These are phyloP conservation scores for Friedmanniomyces simplex DNA, from an alignment of 495 filamentous ascomycete species.

Conservation along the genomic window DNA sequence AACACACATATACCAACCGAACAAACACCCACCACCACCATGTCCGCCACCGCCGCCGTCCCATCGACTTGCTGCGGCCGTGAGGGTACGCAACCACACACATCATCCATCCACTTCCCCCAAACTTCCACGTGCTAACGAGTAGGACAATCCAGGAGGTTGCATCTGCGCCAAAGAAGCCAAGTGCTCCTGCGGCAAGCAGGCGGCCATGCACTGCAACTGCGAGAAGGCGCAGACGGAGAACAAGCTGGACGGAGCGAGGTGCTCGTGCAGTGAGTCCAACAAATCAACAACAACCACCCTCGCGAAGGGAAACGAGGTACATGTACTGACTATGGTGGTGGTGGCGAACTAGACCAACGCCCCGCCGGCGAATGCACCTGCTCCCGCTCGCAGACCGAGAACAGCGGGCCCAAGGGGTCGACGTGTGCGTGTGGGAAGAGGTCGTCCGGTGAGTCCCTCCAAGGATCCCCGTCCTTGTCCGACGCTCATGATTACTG, in stretches of 20 bases:
- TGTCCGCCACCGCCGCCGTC: conserved; percentile 27
- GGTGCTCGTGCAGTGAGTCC: conserved; percentile 72
- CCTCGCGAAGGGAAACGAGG: too few species aligned
- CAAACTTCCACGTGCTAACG: not conserved
- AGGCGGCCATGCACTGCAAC: conserved; percentile 72
- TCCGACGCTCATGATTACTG: not conserved
- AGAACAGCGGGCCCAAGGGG: conserved; percentile 55
- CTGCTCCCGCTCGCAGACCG: conserved; percentile 59
- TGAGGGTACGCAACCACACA: conserved; percentile 25
- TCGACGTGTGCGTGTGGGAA: conserved; percentile 67
- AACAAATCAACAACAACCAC: too few species aligned
- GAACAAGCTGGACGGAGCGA: conserved; percentile 59
- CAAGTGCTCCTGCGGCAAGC: conserved; percentile 76
- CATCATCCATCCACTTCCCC: not conserved
- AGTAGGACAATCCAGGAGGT: conserved; percentile 2
- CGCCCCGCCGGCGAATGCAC: conserved; percentile 74
- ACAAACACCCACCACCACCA: not conserved
- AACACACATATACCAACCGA: not conserved
- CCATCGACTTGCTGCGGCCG: conserved; percentile 58
- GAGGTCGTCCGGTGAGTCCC: conserved; percentile 52
- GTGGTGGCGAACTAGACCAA: conserved; percentile 45
- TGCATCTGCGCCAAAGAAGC: conserved; percentile 48
- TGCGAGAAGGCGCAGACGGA: conserved; percentile 70
- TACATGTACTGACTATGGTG: too few species aligned
- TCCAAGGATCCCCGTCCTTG: not conserved